Percentiles rank a stretch among this genome's conserved stretches.
Conservation (phyloP, 352 stramenopile species). For the Pythium vanterpoolii region DNA sequence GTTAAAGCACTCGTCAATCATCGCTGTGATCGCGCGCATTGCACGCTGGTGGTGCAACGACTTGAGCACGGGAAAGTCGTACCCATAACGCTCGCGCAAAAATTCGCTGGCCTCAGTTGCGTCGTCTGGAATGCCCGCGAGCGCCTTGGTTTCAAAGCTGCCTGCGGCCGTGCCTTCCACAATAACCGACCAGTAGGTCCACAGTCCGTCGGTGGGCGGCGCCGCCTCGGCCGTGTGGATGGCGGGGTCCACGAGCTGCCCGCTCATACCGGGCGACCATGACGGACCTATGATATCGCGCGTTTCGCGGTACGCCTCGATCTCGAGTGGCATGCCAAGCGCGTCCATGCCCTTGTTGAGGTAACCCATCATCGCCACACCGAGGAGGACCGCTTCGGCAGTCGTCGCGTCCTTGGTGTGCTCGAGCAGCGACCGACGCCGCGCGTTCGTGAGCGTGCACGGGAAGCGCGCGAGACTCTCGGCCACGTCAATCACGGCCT, state of each 20-base stretch:
- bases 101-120: slow-evolving; percentile 7
- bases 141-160: slow-evolving; percentile 18
- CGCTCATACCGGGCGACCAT: slow-evolving; percentile 11
- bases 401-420: slow-evolving; percentile 6
- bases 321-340: slow-evolving; percentile 21
- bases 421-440: slow-evolving; percentile 6
- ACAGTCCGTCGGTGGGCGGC: slow-evolving; percentile 3
- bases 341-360: slow-evolving; percentile 26
- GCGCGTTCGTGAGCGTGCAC: slow-evolving; percentile 25
- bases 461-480: slow-evolving; percentile 13
- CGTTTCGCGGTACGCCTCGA: slow-evolving; percentile 23
- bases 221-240: slow-evolving; percentile 12
- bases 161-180: slow-evolving; percentile 8
- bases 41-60: slow-evolving; percentile 15
- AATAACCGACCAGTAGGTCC: slow-evolving; percentile 14
- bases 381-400: slow-evolving; percentile 15
- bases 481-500: slow-evolving; percentile 18
- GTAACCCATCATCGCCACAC: slow-evolving; percentile 23
- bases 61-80: slow-evolving; percentile 20
- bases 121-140: slow-evolving; percentile 5
- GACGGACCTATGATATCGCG: slow-evolving; percentile 14
- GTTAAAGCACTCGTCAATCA: slow-evolving; percentile 20
- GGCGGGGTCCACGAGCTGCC: slow-evolving; percentile 15
- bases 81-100: slow-evolving; percentile 1
- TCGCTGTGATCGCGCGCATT: slow-evolving; percentile 11